Conservation (phyloP, 371 early-diverging fungal species). For the Rhizopus sp. region DNA sequence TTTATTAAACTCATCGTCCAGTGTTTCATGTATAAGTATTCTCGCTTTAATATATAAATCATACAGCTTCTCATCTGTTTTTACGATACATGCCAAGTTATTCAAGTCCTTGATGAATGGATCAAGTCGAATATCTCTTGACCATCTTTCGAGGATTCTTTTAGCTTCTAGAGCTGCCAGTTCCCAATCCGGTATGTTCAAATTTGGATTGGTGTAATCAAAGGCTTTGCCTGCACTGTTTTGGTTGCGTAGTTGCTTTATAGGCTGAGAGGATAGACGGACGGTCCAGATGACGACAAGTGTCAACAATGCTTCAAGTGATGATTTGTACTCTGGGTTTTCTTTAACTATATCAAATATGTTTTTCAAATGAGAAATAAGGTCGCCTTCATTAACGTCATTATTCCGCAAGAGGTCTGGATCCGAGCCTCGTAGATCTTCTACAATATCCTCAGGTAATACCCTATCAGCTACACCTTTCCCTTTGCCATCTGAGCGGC, state of each 20-base stretch:
- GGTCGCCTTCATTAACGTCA: slow-evolving; percentile 1
- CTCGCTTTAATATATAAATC: slow-evolving; percentile 28
- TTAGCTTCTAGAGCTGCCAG: slow-evolving; percentile 40
- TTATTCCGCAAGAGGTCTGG: not conserved
- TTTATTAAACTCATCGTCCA: not conserved
- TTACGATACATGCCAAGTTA: slow-evolving; percentile 22
- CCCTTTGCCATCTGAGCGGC: not conserved
- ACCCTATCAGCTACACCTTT: not conserved
- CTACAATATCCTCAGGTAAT: not conserved
- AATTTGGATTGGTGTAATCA: slow-evolving; percentile 16
- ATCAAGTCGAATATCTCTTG: slow-evolving; percentile 42
- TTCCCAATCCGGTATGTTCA: slow-evolving; percentile 8
- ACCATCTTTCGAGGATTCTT: slow-evolving; percentile 50
- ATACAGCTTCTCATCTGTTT: slow-evolving; percentile 27
- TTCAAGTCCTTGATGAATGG: slow-evolving; percentile 33
- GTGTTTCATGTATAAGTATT: slow-evolving; percentile 13
- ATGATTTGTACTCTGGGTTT: slow-evolving; percentile 43
- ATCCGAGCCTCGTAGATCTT: too few relatives aligned
- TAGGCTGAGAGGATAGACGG: slow-evolving; percentile 9
- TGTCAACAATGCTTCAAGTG: slow-evolving; percentile 34
- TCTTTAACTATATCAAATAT: slow-evolving; percentile 28
- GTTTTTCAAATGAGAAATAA: slow-evolving; percentile 4
- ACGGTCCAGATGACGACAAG: slow-evolving; percentile 35
- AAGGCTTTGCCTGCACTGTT: slow-evolving; percentile 11
- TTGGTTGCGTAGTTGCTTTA: not conserved